Conservation (phyloP, 495 filamentous ascomycete species). For the Penicillium nucicola region DNA sequence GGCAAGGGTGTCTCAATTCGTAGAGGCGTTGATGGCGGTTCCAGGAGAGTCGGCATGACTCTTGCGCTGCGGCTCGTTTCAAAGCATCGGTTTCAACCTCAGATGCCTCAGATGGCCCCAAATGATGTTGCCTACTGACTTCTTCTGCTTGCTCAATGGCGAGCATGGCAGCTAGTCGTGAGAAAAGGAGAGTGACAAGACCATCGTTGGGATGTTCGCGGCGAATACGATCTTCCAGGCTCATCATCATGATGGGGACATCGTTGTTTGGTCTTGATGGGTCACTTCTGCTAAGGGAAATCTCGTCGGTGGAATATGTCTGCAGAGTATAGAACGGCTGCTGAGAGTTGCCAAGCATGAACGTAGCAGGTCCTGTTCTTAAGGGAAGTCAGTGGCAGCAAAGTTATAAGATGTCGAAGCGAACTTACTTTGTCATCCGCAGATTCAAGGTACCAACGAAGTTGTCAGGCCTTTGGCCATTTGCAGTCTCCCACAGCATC, state of each 20-base stretch:
- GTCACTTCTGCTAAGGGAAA: constrained; percentile 36
- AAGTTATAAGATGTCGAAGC: background rate
- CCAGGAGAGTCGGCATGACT: constrained; percentile 71
- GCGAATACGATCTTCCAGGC: constrained; percentile 55
- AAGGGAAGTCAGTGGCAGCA: constrained; percentile 15
- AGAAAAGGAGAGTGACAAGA: constrained; percentile 71
- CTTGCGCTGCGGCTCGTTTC: constrained; percentile 62
- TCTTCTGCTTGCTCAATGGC: constrained; percentile 61
- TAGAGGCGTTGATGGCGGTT: constrained; percentile 59
- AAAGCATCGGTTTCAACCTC: constrained; percentile 56
- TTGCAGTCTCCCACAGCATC: constrained; percentile 52
- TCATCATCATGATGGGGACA: constrained; percentile 54
- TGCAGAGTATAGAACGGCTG: constrained; percentile 47
- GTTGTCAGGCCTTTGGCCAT: constrained; percentile 46
- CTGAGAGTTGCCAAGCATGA: constrained; percentile 35
- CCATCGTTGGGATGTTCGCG: constrained; percentile 62
- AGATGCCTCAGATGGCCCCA: constrained; percentile 41
- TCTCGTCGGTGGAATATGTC: constrained; percentile 38
- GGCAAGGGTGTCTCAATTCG: constrained; percentile 68
- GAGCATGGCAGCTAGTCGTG: constrained; percentile 64
- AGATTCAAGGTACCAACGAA: constrained; percentile 41
- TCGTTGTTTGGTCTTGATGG: constrained; percentile 35
- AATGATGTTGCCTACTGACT: constrained; percentile 35
- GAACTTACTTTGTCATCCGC: constrained; percentile 41
- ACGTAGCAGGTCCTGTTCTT: constrained; percentile 35